Base-by-base conservation (phyloP, 352 stramenopile species). In the Pilasporangium apinafurcum region DNA sequence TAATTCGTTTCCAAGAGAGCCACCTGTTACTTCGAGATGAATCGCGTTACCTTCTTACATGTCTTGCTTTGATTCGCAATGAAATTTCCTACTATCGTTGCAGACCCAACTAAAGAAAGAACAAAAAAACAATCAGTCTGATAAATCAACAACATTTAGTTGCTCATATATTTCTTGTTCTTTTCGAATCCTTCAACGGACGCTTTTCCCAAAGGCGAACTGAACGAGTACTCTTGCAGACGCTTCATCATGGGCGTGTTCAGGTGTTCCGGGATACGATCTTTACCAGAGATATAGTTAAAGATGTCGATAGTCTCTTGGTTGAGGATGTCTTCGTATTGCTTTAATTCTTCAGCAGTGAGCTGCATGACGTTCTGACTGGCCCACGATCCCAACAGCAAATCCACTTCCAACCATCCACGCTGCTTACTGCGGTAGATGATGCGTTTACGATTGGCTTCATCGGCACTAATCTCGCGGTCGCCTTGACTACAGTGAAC, bases 271-370 rank as follows among this genome's bases (percentile, higher is more conserved):
- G 94, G 94, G 26, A 97, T 63, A 45, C 71, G 44, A 45, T 77
- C 78, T 55, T 96, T 88, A 38, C 89, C 73, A 5, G 90, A 97
- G 51, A 98, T 91, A 49, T 97, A 93, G 68, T 98, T 98, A 74
- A 97, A 98, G 61, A 98, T 98, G 74, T 98, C 95, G 58, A 98
- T 97, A 8, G 95, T 98, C 68, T 98, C 95, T 53, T 95, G 75
- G 68, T 98, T 98, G 24, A 98, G 66, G 65, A 98, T 97, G 48
- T 83, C 70, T 61, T 98, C 95, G 70, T 96, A 98, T 56, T 98
- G 65, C 56, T 95, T 59, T 20, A 97, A 59, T 56, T 98, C 87
- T 6, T 88, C 64, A 4, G 59, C 51, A 10, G 68, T 64, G 18
- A 98, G 59, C 21, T 49, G 51, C 45, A 86, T 82, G 29, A 98